Conservation (phyloP, 306 rosid species). For the Lathyrus sativus region DNA sequence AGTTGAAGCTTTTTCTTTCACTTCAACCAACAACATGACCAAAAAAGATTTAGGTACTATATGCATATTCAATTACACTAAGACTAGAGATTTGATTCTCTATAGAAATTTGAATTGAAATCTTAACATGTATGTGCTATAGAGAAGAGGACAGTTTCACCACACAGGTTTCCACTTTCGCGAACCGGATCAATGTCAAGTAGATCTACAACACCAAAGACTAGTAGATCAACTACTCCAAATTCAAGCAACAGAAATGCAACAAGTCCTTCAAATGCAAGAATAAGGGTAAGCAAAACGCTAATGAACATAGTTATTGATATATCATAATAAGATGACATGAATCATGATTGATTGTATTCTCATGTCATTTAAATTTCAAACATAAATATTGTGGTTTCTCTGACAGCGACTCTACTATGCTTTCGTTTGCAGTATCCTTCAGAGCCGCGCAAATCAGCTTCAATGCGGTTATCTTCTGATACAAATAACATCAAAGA, state of each 20-base stretch:
- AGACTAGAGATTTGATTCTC: constrained; percentile 23
- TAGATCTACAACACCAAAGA: constrained; percentile 69
- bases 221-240: constrained; percentile 76
- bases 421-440: constrained; percentile 57
- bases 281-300: constrained; percentile 55
- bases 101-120: constrained; percentile 24
- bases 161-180: constrained; percentile 85
- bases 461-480: constrained; percentile 81
- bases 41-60: constrained; percentile 71
- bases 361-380: constrained; percentile 4
- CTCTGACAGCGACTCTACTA: constrained; percentile 1
- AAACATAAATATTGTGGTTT: constrained; percentile 6
- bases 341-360: background rate
- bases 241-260: constrained; percentile 68
- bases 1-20: constrained; percentile 71
- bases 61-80: background rate
- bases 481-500: constrained; percentile 70
- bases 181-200: constrained; percentile 84
- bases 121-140: constrained; percentile 33
- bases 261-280: constrained; percentile 70
- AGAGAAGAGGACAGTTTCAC: constrained; percentile 88
- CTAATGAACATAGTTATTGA: background rate
- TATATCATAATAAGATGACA: background rate
- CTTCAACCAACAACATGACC: constrained; percentile 63
- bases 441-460: constrained; percentile 89